Base-by-base conservation (phyloP, 805 yeast genomes). In the Suhomyces sp. region DNA sequence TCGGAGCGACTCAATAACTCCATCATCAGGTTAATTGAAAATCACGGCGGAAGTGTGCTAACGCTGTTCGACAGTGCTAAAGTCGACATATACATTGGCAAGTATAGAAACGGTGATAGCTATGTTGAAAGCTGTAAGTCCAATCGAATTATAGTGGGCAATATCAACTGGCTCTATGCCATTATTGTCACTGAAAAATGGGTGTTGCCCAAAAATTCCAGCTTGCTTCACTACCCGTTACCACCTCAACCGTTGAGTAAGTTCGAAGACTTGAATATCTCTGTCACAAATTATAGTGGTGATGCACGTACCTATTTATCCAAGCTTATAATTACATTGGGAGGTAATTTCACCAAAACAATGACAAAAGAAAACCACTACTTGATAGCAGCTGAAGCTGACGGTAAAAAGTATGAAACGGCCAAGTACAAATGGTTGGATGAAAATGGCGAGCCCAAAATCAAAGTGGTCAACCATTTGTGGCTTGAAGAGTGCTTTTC, bases 401-500 rank as follows among this genome's bases (percentile, higher is more conserved):
- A 63, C 13, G 97, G 99, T 1, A 81, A 78, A 51, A 93, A 93
- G 68, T 89, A 80, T 60, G 79, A 78, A 9, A 89, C 91, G 15
- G 96, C 94, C 0, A 63, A 73, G 33, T 50, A 53, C 6, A 77
- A 78, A 54, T 91, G 97, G 97, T 58, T 67, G 2, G 60, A 59
- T 33, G 69, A 50, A 8, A 48, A 59, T 33, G 64, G 63, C 0
- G 45, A 57, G 6, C 68, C 66, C 0, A 52, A 53, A 5, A 64
- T 89, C 20, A 76, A 77, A 27, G 73, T 86, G 2, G 84, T 89
- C 0, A 91, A 87, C 61, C 97, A 90, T 67, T 62, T 85, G 12
- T 93, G 99, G 99, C 68, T 93, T 12, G 98, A 93, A 62, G 92
- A 88, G 50, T 80, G 90, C 41, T 93, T 78, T 54, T 58, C 68